A percentile compares a stretch with the other conserved stretches of the same genome.
phyloP scores from a whole-genome alignment of 768 basidiomycete genomes.

The Lactifluus echinatus region DNA sequence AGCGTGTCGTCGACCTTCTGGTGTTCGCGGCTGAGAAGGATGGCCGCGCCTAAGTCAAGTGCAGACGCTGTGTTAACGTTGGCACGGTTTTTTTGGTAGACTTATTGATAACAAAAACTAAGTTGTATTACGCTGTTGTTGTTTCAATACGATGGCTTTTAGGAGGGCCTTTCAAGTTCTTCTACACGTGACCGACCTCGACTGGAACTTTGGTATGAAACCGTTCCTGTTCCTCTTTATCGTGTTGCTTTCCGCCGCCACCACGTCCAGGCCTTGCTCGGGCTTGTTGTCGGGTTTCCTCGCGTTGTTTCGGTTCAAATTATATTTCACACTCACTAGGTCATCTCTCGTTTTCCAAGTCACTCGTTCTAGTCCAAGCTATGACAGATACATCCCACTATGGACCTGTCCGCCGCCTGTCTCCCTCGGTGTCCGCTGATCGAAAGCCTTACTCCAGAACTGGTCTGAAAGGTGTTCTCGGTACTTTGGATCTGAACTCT shows the following conservation, averaged over 20 bases:
- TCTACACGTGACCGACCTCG: slow-evolving; percentile 10
- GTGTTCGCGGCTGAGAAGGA: slow-evolving; percentile 75
- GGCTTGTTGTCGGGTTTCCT: slow-evolving; percentile 4
- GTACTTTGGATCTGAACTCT: slow-evolving; percentile 16
- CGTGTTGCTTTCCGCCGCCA: slow-evolving; percentile 16
- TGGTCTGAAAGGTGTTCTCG: slow-evolving; percentile 15
- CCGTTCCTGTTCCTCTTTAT: background rate
- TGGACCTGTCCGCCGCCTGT: slow-evolving; percentile 15
- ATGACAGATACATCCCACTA: slow-evolving; percentile 13
- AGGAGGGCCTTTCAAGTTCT: too few relatives aligned
- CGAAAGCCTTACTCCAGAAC: slow-evolving; percentile 16
- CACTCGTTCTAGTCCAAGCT: slow-evolving; percentile 14
- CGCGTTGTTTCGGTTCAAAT: background rate
- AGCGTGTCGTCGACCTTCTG: slow-evolving; percentile 85
- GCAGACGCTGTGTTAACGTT: background rate
- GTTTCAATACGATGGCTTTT: background rate
- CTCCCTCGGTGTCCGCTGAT: slow-evolving; percentile 11
- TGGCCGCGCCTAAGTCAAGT: slow-evolving; percentile 19
- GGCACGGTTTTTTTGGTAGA: background rate
- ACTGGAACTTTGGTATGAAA: slow-evolving; percentile 8
- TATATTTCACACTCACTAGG: slow-evolving; percentile 10
- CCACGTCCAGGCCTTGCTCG: slow-evolving; percentile 5
- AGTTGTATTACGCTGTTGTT: slow-evolving; percentile 6
- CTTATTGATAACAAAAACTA: slow-evolving; percentile 13
- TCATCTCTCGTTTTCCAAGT: slow-evolving; percentile 3